phyloP scores from a whole-genome alignment of 306 rosid species.

The Luffa aegyptiaca region DNA sequence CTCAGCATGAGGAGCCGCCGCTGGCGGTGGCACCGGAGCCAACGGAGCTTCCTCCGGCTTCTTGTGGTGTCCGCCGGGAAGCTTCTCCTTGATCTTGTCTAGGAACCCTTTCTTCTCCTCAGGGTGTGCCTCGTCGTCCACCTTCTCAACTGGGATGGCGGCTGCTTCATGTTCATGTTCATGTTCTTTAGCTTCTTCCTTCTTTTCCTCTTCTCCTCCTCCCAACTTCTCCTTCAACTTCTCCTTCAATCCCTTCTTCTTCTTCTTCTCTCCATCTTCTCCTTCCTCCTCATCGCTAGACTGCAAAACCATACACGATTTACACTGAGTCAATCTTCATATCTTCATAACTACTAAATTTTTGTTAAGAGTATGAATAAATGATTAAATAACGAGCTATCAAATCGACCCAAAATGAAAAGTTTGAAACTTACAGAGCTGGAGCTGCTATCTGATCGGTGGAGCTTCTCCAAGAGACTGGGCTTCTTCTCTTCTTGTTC shows the following conservation, averaged over 20 bases:
- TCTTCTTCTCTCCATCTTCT: constrained; percentile 31
- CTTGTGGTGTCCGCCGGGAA: constrained; percentile 74
- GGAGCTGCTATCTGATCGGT: constrained; percentile 26
- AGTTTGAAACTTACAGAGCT: constrained; percentile 34
- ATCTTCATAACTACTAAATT: no score
- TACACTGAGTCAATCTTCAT: background rate
- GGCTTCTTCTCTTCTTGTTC: constrained; percentile 19
- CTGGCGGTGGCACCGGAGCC: background rate
- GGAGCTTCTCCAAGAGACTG: constrained; percentile 23
- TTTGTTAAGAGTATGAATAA: no score
- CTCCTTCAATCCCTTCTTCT: constrained; percentile 13
- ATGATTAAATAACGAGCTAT: background rate
- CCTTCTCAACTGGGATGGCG: constrained; percentile 43
- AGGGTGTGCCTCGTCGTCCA: constrained; percentile 14
- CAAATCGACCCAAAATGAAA: background rate
- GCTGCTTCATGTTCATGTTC: constrained; percentile 21
- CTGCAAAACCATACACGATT: constrained; percentile 20
- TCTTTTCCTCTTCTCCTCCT: constrained; percentile 18
- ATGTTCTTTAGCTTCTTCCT: constrained; percentile 16
- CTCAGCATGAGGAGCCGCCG: constrained; percentile 14
- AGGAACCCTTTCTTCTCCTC: constrained; percentile 80
- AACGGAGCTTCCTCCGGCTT: constrained; percentile 34
- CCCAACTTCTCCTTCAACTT: constrained; percentile 4
- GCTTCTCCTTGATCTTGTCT: constrained; percentile 70
- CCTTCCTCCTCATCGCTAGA: constrained; percentile 70